Percentiles rank a stretch among this genome's conserved stretches.
These are phyloP conservation scores for Rhododendron kiyosumense DNA, from an alignment of 148 eudicot genomes.

Conservation along the genomic window DNA sequence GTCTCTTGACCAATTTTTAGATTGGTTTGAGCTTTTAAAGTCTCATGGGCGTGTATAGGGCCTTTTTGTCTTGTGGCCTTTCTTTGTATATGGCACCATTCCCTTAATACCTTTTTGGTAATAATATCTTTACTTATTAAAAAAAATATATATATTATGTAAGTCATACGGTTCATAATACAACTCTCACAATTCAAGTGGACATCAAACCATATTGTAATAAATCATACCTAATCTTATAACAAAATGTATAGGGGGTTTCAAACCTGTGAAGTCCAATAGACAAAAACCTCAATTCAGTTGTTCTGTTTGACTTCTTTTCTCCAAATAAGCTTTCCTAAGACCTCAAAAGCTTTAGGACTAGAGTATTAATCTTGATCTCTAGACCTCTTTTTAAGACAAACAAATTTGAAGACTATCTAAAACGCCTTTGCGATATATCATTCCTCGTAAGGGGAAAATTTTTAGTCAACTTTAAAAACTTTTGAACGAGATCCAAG, in stretches of 20 bases:
- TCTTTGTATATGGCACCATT: no score
- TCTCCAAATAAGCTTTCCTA: not conserved
- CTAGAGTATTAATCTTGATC: not conserved
- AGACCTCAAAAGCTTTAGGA: not conserved
- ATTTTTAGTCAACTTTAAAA: not conserved
- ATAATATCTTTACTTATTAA: no score
- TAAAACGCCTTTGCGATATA: not conserved
- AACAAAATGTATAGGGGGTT: not conserved
- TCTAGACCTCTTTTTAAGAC: not conserved
- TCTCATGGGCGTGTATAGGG: no score
- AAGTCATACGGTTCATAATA: not conserved
- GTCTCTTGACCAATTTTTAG: no score
- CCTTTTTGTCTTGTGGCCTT: no score
- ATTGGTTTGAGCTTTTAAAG: no score
- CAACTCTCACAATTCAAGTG: not conserved
- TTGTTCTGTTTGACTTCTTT: not conserved
- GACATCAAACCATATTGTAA: not conserved
- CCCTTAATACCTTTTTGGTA: no score
- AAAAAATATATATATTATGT: not conserved
- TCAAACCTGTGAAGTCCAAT: not conserved
- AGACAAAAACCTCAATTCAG: not conserved
- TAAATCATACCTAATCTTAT: not conserved
- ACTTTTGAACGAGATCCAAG: not conserved
- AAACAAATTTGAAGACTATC: not conserved
- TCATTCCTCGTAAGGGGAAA: not conserved